Evolutionary conservation across 2,329 filamentous ascomycete genomes (phyloP), one percentile per base, ranked within the genome.

Genomic region (Microthyrium microscopicum): DNA sequence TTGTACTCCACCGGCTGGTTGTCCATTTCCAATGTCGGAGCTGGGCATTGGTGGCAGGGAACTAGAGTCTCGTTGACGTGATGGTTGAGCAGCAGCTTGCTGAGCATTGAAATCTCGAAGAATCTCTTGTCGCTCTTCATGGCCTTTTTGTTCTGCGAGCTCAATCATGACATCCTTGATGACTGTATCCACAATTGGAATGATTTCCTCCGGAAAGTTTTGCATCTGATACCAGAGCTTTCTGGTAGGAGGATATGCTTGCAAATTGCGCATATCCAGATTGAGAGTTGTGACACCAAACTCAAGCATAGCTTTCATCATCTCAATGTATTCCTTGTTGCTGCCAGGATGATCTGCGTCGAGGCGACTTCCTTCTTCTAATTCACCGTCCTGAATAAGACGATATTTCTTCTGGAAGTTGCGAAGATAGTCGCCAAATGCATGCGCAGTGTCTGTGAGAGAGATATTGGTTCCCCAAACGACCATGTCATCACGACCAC

Each of bases 381-480:
- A 68, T 46, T 79, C 69, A n/a, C 83, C 85, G 44, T 93, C 82
- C 16, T 73, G 71, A 60, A 87, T 89, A 70, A 95, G 72, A 41
- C 89, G 81, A 50, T 98, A 95, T 56, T 94, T 94, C 44, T 73
- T 76, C 39, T 84, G 82, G 46, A 89, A 98, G 52, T 92, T 91
- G 50, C 75, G 73, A 19, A 98, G 62, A 48, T 98, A 98, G 42
- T 89, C 84, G 49, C 89, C 87, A 63, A 94, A 92, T 0, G 76
- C 67, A 33, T 74, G 71, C 54, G 91, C 80, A 0, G 83, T 84
- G 52, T 95, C 85, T 39, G 82, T 73, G 34, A 98, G 78, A 4
- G 87, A 93, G 31, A 98, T 81, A 25, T 92, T 95, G 27, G 89
- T 98, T 53, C 89, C 89, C 89, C 89, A 98, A 42, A 98, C 87